Percentiles rank a stretch among this genome's conserved stretches.
Evolutionary conservation across 1,284 basidiomycete genomes (phyloP).

Genomic region (Papiliotrema laurentii): DNA sequence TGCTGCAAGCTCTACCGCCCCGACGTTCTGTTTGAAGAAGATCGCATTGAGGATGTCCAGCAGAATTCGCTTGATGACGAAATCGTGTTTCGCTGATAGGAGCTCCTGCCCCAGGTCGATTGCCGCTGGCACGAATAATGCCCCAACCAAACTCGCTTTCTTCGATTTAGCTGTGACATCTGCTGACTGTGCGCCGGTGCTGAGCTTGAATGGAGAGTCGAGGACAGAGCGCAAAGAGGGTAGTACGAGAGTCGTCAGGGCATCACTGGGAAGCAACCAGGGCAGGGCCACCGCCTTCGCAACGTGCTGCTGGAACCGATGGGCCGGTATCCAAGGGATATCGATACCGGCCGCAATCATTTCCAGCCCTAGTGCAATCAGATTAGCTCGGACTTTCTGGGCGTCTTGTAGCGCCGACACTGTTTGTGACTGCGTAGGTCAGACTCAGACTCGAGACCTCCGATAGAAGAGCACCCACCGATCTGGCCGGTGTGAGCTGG

Average conservation of each 20-base stretch:
- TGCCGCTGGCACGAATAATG: constrained; percentile 31
- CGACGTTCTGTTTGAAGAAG: constrained; percentile 40
- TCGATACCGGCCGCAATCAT: constrained; percentile 33
- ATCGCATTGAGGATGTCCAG: constrained; percentile 35
- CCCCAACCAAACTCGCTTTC: constrained; percentile 29
- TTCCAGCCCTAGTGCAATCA: constrained; percentile 30
- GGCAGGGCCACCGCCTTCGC: constrained; percentile 27
- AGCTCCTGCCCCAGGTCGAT: constrained; percentile 31
- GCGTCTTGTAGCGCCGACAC: constrained; percentile 26
- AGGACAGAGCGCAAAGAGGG: constrained; percentile 30
- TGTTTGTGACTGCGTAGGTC: constrained; percentile 16
- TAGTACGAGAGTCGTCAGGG: constrained; percentile 24
- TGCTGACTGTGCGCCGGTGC: constrained; percentile 9
- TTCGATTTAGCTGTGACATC: constrained; percentile 16
- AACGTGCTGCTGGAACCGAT: constrained; percentile 40
- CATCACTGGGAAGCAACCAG: constrained; percentile 19
- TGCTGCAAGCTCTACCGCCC: constrained; percentile 28
- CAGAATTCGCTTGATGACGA: constrained; percentile 24
- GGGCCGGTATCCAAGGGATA: constrained; percentile 25
- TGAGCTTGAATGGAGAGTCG: constrained; percentile 25
- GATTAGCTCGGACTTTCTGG: constrained; percentile 21
- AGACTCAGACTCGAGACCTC: neutral
- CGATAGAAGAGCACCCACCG: constrained; percentile 9
- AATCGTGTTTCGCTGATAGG: constrained; percentile 17
- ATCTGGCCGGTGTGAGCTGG: constrained; percentile 18